Base-by-base conservation (phyloP, 768 basidiomycete species). In the Gloeophyllum trabeum region DNA sequence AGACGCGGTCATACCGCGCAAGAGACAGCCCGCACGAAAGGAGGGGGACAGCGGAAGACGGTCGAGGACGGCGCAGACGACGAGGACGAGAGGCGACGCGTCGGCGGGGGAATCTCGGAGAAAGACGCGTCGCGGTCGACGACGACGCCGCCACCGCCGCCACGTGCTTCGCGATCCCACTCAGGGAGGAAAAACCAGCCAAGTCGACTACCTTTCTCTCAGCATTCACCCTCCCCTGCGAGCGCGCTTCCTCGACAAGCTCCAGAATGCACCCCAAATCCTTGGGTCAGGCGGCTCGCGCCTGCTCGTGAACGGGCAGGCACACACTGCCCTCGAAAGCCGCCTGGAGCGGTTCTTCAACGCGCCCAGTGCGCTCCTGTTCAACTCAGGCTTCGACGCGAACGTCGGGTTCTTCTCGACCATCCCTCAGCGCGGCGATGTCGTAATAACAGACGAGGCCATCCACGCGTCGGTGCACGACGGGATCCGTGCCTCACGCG, bases 311-410 rank as follows among this genome's bases (percentile, higher is more conserved):
- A 82, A 87, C 51, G 76, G 77, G 5, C 70, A 71, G 5, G 66
- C 76, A 0, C 92, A 96, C 58, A 64, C 61, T 16, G 63, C 68
- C 6, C 70, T 98, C 32, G 93, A 98, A 55, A 60, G 59, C 4
- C 75, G 90, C 2, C 66, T 92, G 6, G 65, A 66, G 3, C 49
- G 40, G 2, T 83, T 87, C 56, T 89, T 92, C 60, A 50, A 58
- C 13, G 63, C 74, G 4, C 70, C 70, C 25, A 65, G 77, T 0
- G 86, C 85, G 0, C 66, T 96, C 6, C 68, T 96, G 4, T 93
- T 92, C 73, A 92, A 90, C 59, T 91, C 87, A 0, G 92, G 92
- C 0, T 93, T 82, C 57, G 92, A 94, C 59, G 90, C 91, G 6
- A 98, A 94, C 55, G 82, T 81, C 2, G 84, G 81, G 0, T 76